Evolutionary conservation across 163 green algal genomes (phyloP), one percentile per base, ranked within the genome.

Genomic region (Scenedesmus sp.): DNA sequence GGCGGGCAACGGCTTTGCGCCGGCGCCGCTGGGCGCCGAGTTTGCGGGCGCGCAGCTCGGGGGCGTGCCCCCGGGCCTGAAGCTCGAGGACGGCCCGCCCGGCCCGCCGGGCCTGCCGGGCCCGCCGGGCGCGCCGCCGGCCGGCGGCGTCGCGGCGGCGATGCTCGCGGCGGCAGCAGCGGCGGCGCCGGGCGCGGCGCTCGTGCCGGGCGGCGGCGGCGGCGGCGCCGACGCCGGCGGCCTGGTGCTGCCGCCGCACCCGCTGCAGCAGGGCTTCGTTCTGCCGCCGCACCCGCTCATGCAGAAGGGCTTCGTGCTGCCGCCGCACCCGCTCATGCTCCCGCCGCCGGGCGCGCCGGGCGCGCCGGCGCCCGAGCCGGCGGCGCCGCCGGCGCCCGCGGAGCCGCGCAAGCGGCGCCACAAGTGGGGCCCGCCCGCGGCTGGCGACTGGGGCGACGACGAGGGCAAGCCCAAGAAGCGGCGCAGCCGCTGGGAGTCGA

Each of bases 401-500:
- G 54, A 36, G 18, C 50, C 51, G 42, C 48, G 74, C 39, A 75
- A 75, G 42, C 47, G 70, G 2, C 53, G 70, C 28, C 74, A 81
- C 63, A 75, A 60, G 9, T 81, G 74, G 74, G 74, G 74, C 24
- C 74, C 74, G 11, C 74, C 74, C 31, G 64, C 80, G 31, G 36
- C 48, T 34, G 48, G 56, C 28, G 73, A 79, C 10, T 79, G 65
- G 42, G 45, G 24, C 14, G n/a, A 63, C 45, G 69, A 66, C 39
- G 60, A 81, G 53, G 13, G 47, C 24, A 54, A 70, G 34, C 36
- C 60, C 18, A 87, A 86, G 77, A 87, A 86, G 67, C 73, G 75
- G 47, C 80, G 60, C 26, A 84, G 67, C 44, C 84, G 77, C 47
- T 89, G 84, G 84, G 84, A 89, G 60, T 64, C 60, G 24, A 71